Conservation (phyloP, 768 basidiomycete species). For the Mrakia blollopis region DNA sequence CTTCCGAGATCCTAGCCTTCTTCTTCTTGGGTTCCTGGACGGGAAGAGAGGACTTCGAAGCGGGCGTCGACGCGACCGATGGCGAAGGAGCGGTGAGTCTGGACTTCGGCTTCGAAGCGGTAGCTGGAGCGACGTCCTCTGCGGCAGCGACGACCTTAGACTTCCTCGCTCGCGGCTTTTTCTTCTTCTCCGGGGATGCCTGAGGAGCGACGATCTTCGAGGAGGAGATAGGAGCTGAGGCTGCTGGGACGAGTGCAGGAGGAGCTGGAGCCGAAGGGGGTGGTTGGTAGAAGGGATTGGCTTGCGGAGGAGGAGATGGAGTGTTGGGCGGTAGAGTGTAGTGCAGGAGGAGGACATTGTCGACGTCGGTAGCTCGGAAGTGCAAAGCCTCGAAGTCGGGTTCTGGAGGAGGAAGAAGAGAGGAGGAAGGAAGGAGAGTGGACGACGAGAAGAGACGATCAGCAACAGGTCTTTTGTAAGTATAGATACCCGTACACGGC, state of each 20-base stretch:
- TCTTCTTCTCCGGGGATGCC: neutral
- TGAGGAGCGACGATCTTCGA: neutral
- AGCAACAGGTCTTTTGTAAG: neutral
- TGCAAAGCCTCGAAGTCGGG: neutral
- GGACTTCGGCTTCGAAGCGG: neutral
- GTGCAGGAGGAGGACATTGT: neutral
- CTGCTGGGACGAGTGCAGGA: neutral
- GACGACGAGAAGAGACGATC: neutral
- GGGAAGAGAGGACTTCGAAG: too few relatives aligned
- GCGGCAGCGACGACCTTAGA: neutral
- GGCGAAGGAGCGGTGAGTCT: neutral
- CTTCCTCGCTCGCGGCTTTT: neutral
- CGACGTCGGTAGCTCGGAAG: neutral
- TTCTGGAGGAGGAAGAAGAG: neutral
- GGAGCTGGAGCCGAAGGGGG: neutral
- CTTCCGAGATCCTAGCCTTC: neutral
- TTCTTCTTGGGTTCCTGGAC: neutral
- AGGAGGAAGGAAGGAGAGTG: neutral
- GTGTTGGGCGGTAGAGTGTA: neutral
- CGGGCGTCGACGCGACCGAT: neutral
- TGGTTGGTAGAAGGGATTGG: neutral
- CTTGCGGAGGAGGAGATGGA: neutral
- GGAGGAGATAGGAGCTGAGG: slow-evolving; percentile 1
- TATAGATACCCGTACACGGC: too few relatives aligned
- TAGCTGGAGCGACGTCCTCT: neutral